These are phyloP conservation scores for Rusavskia elegans DNA, from an alignment of 495 filamentous ascomycete species.

Conservation along the genomic window DNA sequence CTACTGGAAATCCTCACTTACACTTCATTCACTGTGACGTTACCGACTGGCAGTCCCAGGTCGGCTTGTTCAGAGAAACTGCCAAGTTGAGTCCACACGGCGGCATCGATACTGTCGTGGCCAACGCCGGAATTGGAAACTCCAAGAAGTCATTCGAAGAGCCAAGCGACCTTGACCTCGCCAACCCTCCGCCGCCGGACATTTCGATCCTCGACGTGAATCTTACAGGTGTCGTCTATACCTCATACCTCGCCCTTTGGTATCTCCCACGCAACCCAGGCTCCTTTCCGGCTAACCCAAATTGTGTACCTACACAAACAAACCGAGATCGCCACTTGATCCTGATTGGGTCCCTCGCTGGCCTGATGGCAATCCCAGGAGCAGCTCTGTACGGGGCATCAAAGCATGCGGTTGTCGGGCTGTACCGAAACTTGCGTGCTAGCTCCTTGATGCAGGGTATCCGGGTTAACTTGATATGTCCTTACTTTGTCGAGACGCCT, in stretches of 20 bases:
- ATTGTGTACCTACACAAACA: conserved; percentile 4
- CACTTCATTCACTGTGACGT: conserved; percentile 43
- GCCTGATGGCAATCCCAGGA: conserved; percentile 10
- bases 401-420: conserved; percentile 49
- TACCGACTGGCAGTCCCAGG: conserved; percentile 41
- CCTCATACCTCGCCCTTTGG: conserved; percentile 41
- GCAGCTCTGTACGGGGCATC: conserved; percentile 36
- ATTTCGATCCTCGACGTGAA: conserved; percentile 44
- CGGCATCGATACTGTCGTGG: conserved; percentile 44
- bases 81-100: conserved; percentile 33
- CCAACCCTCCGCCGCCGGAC: conserved; percentile 32
- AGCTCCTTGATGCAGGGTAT: conserved; percentile 30
- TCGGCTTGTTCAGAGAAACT: conserved; percentile 41
- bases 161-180: conserved; percentile 16
- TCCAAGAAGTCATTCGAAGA: conserved; percentile 4
- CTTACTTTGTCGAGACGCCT: conserved; percentile 54
- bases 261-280: conserved; percentile 14
- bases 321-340: conserved; percentile 16
- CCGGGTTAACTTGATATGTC: conserved; percentile 42
- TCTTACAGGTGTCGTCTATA: conserved; percentile 46
- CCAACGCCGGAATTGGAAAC: conserved; percentile 42
- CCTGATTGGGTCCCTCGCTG: conserved; percentile 14
- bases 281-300: conserved; percentile 9
- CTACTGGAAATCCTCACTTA: conserved; percentile 23
- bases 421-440: conserved; percentile 40